A percentile compares a stretch with the other conserved stretches of the same genome.
phyloP scores from a whole-genome alignment of 2,329 filamentous ascomycete genomes.

The Colletotrichum sublineola region DNA sequence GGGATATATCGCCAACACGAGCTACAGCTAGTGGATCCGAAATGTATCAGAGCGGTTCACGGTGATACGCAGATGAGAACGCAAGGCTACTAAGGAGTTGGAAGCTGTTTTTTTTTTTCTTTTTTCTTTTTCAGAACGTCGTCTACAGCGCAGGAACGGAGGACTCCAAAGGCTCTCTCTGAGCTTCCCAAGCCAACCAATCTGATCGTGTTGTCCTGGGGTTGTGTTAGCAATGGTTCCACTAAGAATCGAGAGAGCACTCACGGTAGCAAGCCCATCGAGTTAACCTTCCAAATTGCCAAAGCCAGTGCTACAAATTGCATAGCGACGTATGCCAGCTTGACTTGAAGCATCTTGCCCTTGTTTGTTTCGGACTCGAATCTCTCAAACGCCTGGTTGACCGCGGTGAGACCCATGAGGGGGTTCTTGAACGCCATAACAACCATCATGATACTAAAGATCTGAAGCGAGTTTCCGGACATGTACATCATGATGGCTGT shows the following conservation, averaged over 20 bases:
- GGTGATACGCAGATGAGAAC: neutral
- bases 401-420: conserved; percentile 83
- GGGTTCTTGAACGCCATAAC: conserved; percentile 99
- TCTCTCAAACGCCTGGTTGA: conserved; percentile 89
- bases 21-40: neutral
- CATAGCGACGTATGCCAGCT: conserved; percentile 88
- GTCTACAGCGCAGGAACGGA: conserved; percentile 72
- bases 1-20: neutral
- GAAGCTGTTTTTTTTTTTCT: neutral
- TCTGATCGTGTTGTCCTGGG: conserved; percentile 91
- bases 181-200: conserved; percentile 95
- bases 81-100: neutral
- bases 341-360: conserved; percentile 81
- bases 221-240: conserved; percentile 25
- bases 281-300: conserved; percentile 96
- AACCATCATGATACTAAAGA: conserved; percentile 99
- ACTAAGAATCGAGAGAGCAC: conserved; percentile 51
- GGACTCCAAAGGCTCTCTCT: conserved; percentile 76
- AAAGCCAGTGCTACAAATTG: conserved; percentile 86
- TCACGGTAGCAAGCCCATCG: conserved; percentile 93
- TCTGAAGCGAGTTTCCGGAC: conserved; percentile 97
- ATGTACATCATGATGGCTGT: conserved; percentile 99
- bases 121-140: conserved; percentile 24
- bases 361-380: conserved; percentile 88
- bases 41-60: neutral